Conservation (phyloP, 345 rosid species). For the Salix suchowensis region DNA sequence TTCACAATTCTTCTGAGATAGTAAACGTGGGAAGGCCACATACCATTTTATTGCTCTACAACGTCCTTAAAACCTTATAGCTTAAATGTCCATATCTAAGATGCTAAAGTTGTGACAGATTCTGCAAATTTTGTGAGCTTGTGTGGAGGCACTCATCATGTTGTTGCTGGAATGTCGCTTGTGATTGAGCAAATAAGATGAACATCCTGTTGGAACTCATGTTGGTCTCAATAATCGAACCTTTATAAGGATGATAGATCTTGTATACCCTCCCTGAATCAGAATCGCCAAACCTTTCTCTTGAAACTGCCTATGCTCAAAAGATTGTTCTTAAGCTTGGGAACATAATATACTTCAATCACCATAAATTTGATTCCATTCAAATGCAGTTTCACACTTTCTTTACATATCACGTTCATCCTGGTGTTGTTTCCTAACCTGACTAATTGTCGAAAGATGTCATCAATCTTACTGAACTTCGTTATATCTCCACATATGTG, state of each 20-base stretch:
- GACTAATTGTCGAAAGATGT: background rate
- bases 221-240: no score
- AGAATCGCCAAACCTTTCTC: background rate
- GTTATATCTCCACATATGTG: background rate
- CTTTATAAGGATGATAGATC: no score
- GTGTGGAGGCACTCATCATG: no score
- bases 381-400: background rate
- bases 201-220: no score
- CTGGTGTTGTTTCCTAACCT: background rate
- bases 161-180: no score
- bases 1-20: no score
- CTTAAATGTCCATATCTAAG: background rate
- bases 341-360: background rate
- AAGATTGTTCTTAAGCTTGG: no score
- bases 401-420: background rate
- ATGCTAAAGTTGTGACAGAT: conserved; percentile 3
- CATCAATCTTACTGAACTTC: background rate
- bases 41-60: no score
- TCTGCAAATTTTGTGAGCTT: background rate
- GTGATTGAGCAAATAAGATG: no score
- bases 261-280: no score
- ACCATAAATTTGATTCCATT: background rate
- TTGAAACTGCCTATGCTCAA: background rate
- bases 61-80: no score
- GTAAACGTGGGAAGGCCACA: no score